Percentiles rank a stretch among this genome's conserved stretches.
These are phyloP conservation scores for Trichoderma sp. DNA, from an alignment of 2,329 filamentous ascomycete species.

Conservation along the genomic window DNA sequence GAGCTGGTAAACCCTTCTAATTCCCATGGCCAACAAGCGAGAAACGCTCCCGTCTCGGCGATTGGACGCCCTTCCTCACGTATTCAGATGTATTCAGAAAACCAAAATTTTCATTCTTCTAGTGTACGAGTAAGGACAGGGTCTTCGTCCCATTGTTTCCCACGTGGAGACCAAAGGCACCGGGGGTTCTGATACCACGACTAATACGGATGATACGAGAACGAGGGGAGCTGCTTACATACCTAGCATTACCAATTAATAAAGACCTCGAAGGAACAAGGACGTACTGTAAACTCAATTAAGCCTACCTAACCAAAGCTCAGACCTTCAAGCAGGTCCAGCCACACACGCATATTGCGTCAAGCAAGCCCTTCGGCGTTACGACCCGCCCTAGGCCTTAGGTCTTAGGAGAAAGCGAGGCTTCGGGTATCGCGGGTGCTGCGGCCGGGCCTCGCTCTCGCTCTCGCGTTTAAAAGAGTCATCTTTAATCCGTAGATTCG, in stretches of 20 bases:
- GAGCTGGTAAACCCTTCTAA: background rate
- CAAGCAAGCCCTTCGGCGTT: background rate
- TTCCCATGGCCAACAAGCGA: background rate
- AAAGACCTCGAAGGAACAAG: background rate
- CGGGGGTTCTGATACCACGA: background rate
- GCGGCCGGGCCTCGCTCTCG: background rate
- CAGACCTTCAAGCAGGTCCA: background rate
- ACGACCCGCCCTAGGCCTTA: background rate
- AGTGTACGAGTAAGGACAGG: background rate
- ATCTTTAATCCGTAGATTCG: background rate
- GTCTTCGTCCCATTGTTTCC: background rate
- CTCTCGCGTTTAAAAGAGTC: background rate
- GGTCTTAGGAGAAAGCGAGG: background rate
- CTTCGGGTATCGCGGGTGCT: background rate
- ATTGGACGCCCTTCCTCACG: background rate
- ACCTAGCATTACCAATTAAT: background rate
- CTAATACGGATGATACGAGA: background rate
- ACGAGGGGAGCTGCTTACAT: background rate
- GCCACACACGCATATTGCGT: background rate
- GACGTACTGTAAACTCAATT: background rate
- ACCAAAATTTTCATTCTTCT: background rate
- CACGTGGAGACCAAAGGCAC: background rate
- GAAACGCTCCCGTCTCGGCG: background rate
- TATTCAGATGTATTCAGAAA: background rate
- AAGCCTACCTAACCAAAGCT: background rate